These are phyloP conservation scores for Cinchona pubescens DNA, from an alignment of 257 asterid species.

Conservation along the genomic window DNA sequence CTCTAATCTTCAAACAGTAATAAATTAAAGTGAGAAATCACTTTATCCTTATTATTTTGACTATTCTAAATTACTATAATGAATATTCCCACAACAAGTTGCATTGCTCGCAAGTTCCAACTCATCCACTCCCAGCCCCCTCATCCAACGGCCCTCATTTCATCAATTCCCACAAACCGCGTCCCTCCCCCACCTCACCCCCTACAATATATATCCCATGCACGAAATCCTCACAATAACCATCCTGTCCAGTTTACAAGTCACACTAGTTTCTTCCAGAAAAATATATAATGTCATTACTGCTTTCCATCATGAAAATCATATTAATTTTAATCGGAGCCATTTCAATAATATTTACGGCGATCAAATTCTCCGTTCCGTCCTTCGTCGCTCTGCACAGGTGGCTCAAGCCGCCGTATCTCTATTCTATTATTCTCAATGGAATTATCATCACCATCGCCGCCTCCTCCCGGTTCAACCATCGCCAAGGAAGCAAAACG, in stretches of 20 bases:
- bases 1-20: not conserved
- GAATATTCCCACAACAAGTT: not conserved
- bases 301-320: conserved; percentile 44
- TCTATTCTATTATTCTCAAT: conserved; percentile 64
- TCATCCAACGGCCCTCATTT: conserved; percentile 52
- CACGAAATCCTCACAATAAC: not conserved
- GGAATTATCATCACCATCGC: conserved; percentile 66
- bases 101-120: conserved; percentile 5
- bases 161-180: conserved; percentile 38
- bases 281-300: too few species aligned
- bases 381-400: conserved; percentile 16
- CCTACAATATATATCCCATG: conserved; percentile 20
- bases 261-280: too few species aligned
- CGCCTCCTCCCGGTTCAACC: conserved; percentile 52
- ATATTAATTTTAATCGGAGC: conserved; percentile 50
- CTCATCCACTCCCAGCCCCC: not conserved
- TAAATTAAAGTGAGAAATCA: not conserved
- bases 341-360: conserved; percentile 44
- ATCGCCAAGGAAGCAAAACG: conserved; percentile 18
- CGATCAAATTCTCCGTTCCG: conserved; percentile 39
- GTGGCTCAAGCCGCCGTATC: conserved; percentile 71
- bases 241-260: conserved; percentile 3
- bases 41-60: conserved; percentile 15
- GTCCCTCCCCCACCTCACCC: too few species aligned
- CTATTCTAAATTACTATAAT: too few species aligned